Evolutionary conservation across 768 basidiomycete species (phyloP), one percentile per base, ranked within the genome.

Genomic region (Kwoniella dendrophila): DNA sequence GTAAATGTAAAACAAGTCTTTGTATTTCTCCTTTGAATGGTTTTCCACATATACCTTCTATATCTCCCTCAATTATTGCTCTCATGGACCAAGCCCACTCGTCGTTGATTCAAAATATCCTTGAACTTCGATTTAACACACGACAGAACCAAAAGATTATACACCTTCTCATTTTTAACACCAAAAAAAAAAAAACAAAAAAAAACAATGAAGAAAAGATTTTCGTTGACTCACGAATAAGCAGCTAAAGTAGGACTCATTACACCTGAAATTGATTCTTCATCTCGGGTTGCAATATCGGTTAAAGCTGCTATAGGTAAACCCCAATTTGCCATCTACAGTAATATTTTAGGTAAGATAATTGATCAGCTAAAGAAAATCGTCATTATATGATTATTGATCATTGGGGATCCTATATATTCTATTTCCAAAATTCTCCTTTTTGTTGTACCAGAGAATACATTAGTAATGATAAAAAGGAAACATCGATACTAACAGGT

Each of bases 251-350:
- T 90, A 45, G 90, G 86, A 1, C 92, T 94, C 95, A 99, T 99
- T 33, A 92, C 85, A 16, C 94, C 95, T 51, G 94, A 97, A 70
- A 99, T 99, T 76, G 92, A 84, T 71, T 96, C 91, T 79, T 96
- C 92, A 85, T 97, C 92, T 77, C 93, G 96, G 30, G 66, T 82
- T 18, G 69, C 83, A 74, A 98, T 81, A 82, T 99, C 95, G 5
- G 92, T 75, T 44, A 99, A 82, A 43, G 95, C 95, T 72, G 95
- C 95, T 38, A 98, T 81, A 61, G 95, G 95, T 18, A 99, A 85
- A 73, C 95, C 95, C 90, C 95, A 99, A 83, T 99, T 99, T 64
- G 95, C 95, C 64, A 93, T 88, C 94, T 95, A 44, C 1, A 24
- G 20, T 41, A 51, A 50, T 41, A 48, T 34, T 30, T 32, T 27